These are phyloP conservation scores for Vigna mungo DNA, from an alignment of 306 rosid species.

Conservation along the genomic window DNA sequence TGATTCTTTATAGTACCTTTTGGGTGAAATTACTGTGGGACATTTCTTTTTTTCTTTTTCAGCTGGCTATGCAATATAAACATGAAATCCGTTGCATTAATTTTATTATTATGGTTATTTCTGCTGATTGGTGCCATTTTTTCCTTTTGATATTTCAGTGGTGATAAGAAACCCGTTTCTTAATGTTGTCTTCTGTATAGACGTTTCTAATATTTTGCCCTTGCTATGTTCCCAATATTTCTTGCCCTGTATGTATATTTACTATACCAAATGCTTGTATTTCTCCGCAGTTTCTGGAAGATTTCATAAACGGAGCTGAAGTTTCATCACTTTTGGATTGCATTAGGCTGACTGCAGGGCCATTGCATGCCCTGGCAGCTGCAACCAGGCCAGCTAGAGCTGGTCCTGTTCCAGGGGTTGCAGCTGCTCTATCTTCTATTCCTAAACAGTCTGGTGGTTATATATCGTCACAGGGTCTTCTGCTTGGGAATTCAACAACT, in stretches of 20 bases:
- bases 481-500: constrained; percentile 63
- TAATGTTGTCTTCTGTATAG: constrained; percentile 30
- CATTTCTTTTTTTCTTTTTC: constrained; percentile 8
- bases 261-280: constrained; percentile 37
- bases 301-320: constrained; percentile 98
- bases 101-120: constrained; percentile 29
- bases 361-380: constrained; percentile 95
- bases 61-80: constrained; percentile 16
- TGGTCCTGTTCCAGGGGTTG: constrained; percentile 86
- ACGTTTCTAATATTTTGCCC: constrained; percentile 18
- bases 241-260: constrained; percentile 9
- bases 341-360: constrained; percentile 98
- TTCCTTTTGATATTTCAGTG: constrained; percentile 28
- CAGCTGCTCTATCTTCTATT: constrained; percentile 72
- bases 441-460: constrained; percentile 83
- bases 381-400: constrained; percentile 99
- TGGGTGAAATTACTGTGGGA: constrained; percentile 30
- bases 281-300: constrained; percentile 87
- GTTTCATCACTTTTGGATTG: constrained; percentile 96
- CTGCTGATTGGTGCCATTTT: constrained; percentile 32
- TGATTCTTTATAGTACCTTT: constrained; percentile 12
- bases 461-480: constrained; percentile 70
- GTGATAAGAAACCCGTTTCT: constrained; percentile 24
- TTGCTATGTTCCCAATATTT: constrained; percentile 3
- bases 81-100: neutral